phyloP scores from a whole-genome alignment of 2,329 filamentous ascomycete genomes.

The Paecilomyces dactylethromorphus region DNA sequence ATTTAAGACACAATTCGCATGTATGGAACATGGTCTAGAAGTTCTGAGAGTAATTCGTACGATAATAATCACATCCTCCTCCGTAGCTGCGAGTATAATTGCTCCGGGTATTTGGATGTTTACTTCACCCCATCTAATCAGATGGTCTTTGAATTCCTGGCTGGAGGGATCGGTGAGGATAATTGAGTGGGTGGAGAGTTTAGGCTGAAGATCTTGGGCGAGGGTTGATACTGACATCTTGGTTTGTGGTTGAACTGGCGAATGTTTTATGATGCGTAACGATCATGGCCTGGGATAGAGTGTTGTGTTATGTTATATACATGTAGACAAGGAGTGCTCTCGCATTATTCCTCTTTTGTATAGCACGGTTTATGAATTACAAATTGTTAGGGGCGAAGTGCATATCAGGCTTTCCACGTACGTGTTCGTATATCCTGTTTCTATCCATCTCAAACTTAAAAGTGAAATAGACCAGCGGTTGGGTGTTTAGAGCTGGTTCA shows the following conservation, averaged over 20 bases:
- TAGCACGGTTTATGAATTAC: too few species aligned
- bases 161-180: neutral
- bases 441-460: too few species aligned
- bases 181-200: neutral
- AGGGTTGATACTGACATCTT: neutral
- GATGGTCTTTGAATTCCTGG: neutral
- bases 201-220: neutral
- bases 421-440: too few species aligned
- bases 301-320: too few species aligned
- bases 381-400: too few species aligned
- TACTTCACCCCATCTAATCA: neutral
- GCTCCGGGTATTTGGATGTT: neutral
- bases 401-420: too few species aligned
- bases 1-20: neutral
- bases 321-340: too few species aligned
- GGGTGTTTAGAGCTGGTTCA: too few species aligned
- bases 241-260: neutral
- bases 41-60: neutral
- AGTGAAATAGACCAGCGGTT: too few species aligned
- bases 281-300: too few species aligned
- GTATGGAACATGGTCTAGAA: neutral
- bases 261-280: too few species aligned
- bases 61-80: neutral
- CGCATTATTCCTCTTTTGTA: too few species aligned
- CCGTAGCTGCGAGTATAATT: neutral